Conservation (phyloP, 768 basidiomycete genomes). For the Auricularia sp. region DNA sequence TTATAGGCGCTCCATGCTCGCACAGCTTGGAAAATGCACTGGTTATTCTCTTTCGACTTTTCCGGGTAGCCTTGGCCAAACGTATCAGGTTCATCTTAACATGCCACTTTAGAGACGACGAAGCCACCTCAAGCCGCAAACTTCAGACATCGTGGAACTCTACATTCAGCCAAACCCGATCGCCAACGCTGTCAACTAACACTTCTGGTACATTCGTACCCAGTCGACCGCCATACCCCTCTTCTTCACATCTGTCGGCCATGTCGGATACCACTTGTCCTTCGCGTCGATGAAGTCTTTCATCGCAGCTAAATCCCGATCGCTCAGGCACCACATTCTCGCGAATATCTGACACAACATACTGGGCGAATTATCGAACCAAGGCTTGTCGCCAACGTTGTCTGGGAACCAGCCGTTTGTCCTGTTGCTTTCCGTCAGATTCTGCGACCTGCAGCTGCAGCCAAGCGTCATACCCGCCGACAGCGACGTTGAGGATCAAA, state of each 20-base stretch:
- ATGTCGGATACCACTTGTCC: constrained; percentile 10
- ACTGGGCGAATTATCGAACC: constrained; percentile 19
- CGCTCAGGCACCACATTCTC: background rate
- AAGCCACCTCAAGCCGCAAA: too few relatives aligned
- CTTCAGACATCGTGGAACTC: too few relatives aligned
- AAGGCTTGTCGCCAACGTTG: constrained; percentile 23
- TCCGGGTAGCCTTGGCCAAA: too few relatives aligned
- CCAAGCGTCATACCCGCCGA: constrained; percentile 18
- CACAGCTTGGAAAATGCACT: too few relatives aligned
- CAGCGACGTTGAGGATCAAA: constrained; percentile 27
- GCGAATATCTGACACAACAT: background rate
- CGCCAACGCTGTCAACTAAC: too few relatives aligned
- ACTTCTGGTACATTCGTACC: constrained; percentile 21
- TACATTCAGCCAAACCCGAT: too few relatives aligned
- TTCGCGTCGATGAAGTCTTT: constrained; percentile 9
- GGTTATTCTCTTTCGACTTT: too few relatives aligned
- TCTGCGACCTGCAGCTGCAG: background rate
- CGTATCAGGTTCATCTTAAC: too few relatives aligned
- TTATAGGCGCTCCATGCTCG: too few relatives aligned
- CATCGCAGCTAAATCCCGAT: constrained; percentile 15
- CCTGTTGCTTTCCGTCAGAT: background rate
- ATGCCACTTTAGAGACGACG: too few relatives aligned
- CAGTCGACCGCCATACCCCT: constrained; percentile 5
- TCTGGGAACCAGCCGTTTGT: constrained; percentile 36
- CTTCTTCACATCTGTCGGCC: constrained; percentile 6